Base-by-base conservation (phyloP, 2,329 filamentous ascomycete species). In the Fusarium avenaceum region DNA sequence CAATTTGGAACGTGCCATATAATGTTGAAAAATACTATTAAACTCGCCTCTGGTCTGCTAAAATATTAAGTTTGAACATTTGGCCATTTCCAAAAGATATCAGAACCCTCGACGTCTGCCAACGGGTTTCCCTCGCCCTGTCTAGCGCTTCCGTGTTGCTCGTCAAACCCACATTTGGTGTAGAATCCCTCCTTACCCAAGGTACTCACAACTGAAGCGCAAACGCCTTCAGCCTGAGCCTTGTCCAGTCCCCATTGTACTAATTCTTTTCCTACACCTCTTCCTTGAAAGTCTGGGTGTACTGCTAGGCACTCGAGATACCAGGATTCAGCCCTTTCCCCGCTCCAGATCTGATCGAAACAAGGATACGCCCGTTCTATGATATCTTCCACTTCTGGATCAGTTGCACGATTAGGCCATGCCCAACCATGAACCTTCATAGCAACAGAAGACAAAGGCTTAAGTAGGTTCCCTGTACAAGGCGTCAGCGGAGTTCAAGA, bases 221-320 rank as follows among this genome's bases (percentile, higher is more conserved):
- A 30, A 13, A 30, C 28, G 11, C 28, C 28, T 30, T 30, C 28
- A 30, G 28, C 4, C 11, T 13, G 28, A 13, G 28, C 28, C 11
- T 13, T 4, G 9, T 30, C 28, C 10, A 30, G 28, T 1, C 28
- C 28, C 28, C 28, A 30, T 13, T 30, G 28, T 11, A 30, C 28
- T 10, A 30, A 30, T 30, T 30, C 11, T 4, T 6, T 30, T 10
- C 28, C 28, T 13, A 30, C 10, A 4, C 28, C 28, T 13, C 28
- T 30, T 30, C 28, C 28, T 10, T 30, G 28, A 30, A 30, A 30
- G 9, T 30, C 28, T 13, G 28, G 28, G 28, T 6, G 76, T 2
- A 81, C 74, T n/a, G 74, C 76, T 9, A 81, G 66, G 3, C 75
- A 53, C 6, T 79, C 75, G 5, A 84, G 74, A 48, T 78, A 80